Conservation (phyloP, 805 yeast genomes). For the Candida tammaniensis region DNA sequence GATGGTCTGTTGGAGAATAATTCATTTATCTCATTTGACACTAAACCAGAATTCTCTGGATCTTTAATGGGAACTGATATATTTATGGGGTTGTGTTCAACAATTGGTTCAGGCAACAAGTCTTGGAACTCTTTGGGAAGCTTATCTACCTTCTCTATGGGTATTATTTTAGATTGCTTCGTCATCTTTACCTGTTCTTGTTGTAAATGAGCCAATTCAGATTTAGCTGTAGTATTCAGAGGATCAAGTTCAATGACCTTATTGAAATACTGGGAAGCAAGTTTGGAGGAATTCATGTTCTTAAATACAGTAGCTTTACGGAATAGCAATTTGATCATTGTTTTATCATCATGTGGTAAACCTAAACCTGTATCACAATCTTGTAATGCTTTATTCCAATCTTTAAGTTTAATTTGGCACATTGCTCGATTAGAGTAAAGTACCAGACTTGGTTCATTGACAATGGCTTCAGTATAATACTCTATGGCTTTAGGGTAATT, state of each 20-base stretch:
- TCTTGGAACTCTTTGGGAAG: slow-evolving; percentile 38
- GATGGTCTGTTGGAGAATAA: slow-evolving; percentile 13
- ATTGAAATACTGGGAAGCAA: slow-evolving; percentile 28
- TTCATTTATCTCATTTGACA: slow-evolving; percentile 15
- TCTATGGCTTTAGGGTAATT: slow-evolving; percentile 51
- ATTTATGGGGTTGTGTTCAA: neutral
- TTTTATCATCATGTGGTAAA: slow-evolving; percentile 24
- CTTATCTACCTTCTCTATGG: slow-evolving; percentile 39
- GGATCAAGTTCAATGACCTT: slow-evolving; percentile 43
- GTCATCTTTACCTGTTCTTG: neutral
- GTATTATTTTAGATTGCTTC: slow-evolving; percentile 16
- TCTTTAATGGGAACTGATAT: slow-evolving; percentile 3
- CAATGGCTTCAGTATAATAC: slow-evolving; percentile 55
- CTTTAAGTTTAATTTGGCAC: slow-evolving; percentile 52
- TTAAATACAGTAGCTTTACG: slow-evolving; percentile 45
- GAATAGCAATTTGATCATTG: slow-evolving; percentile 48
- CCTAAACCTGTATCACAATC: slow-evolving; percentile 52
- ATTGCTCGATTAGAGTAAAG: slow-evolving; percentile 69
- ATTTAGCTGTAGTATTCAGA: slow-evolving; percentile 33
- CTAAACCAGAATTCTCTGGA: neutral
- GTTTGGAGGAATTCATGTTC: slow-evolving; percentile 19
- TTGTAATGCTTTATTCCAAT: slow-evolving; percentile 47
- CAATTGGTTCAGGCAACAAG: slow-evolving; percentile 6
- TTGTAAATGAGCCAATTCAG: slow-evolving; percentile 28
- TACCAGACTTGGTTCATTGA: slow-evolving; percentile 50